A percentile compares a stretch with the other conserved stretches of the same genome.
These are phyloP conservation scores for Pseudogymnoascus sp. DNA, from an alignment of 2,329 filamentous ascomycete species.

Conservation along the genomic window DNA sequence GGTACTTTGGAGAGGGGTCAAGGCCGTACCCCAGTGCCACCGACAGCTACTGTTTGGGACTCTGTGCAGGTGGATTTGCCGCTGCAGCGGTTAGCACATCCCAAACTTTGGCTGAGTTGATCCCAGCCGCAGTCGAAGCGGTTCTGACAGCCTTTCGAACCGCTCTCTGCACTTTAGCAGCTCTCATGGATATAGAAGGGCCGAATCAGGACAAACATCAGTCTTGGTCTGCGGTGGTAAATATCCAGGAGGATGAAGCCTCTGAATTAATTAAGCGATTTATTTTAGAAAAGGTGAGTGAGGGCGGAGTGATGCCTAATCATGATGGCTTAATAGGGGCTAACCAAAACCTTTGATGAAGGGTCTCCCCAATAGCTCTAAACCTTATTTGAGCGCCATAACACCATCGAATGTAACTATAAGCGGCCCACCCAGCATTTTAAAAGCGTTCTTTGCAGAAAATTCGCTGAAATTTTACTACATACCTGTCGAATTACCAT, in stretches of 20 bases:
- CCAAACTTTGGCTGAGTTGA: constrained; percentile 18
- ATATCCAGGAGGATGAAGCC: not conserved
- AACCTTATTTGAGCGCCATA: constrained; percentile 10
- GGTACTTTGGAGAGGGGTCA: not conserved
- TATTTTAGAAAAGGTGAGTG: not conserved
- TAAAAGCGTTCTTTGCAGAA: constrained; percentile 3
- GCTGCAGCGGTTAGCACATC: constrained; percentile 22
- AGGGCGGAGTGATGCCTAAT: not conserved
- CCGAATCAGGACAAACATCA: constrained; percentile 1
- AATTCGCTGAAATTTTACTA: not conserved
- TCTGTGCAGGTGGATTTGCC: constrained; percentile 24
- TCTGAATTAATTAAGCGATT: constrained; percentile 6
- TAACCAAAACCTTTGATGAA: not conserved
- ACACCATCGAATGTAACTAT: constrained; percentile 10
- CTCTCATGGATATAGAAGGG: not conserved
- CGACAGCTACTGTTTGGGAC: constrained; percentile 12
- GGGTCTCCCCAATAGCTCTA: not conserved
- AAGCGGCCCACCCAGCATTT: constrained; percentile 6
- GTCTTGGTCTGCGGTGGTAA: constrained; percentile 10
- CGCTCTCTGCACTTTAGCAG: constrained; percentile 10
- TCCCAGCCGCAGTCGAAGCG: constrained; percentile 21
- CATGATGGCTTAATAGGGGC: not conserved
- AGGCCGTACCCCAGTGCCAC: not conserved
- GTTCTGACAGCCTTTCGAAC: constrained; percentile 21
- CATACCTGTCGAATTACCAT: constrained; percentile 15